Percentiles rank a stretch among this genome's conserved stretches.
Evolutionary conservation across 1,284 basidiomycete genomes (phyloP).

Genomic region (Cryptococcus sp.): DNA sequence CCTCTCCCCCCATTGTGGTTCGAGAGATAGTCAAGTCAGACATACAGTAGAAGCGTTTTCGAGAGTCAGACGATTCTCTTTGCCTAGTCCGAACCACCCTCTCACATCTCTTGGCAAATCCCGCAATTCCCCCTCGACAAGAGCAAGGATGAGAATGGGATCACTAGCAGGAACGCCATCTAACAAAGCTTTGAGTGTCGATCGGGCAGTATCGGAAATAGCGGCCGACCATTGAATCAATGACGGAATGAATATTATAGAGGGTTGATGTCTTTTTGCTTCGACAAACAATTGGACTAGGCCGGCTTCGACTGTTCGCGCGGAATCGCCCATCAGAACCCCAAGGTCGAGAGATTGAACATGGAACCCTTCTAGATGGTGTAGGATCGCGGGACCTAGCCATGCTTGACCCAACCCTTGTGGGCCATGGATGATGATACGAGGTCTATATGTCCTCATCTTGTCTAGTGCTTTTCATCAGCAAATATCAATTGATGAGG

Average conservation of each 20-base stretch:
- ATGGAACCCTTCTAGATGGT: constrained; percentile 93
- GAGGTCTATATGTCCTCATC: constrained; percentile 82
- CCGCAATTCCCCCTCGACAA: constrained; percentile 71
- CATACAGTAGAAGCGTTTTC: constrained; percentile 51
- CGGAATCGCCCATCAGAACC: constrained; percentile 81
- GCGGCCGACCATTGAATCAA: constrained; percentile 80
- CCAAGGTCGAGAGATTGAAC: constrained; percentile 91
- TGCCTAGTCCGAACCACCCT: constrained; percentile 80
- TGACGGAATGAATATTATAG: constrained; percentile 90
- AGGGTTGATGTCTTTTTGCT: constrained; percentile 95
- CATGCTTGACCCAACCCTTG: constrained; percentile 86
- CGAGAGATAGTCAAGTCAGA: neutral
- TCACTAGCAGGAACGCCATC: constrained; percentile 86
- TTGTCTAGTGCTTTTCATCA: constrained; percentile 74
- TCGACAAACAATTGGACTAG: constrained; percentile 97
- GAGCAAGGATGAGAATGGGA: constrained; percentile 82
- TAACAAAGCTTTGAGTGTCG: constrained; percentile 83
- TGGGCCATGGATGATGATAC: constrained; percentile 77
- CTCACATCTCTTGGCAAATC: constrained; percentile 78
- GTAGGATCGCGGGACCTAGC: constrained; percentile 83
- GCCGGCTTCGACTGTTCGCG: constrained; percentile 81
- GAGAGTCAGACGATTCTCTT: constrained; percentile 70
- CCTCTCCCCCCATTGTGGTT: neutral
- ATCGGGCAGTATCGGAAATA: constrained; percentile 75
- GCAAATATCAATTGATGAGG: neutral